These are phyloP conservation scores for Acaromyces ingoldii DNA, from an alignment of 1,284 basidiomycete genomes.

Conservation along the genomic window DNA sequence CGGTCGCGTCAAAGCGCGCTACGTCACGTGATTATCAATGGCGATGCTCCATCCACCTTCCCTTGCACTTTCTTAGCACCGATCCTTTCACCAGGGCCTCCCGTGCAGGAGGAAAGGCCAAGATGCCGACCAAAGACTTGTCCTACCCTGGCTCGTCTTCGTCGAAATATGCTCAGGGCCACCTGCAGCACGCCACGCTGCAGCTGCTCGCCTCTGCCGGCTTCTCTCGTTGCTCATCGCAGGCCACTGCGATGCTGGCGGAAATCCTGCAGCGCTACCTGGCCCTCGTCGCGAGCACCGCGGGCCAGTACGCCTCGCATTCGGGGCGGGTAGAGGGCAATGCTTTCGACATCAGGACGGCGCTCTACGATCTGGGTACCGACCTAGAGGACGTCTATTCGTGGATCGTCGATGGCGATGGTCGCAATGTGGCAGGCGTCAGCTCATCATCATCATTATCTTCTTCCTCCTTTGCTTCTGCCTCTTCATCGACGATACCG, in stretches of 20 bases:
- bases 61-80: too few species aligned
- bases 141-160: slow-evolving; percentile 17
- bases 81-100: too few species aligned
- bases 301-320: slow-evolving; percentile 25
- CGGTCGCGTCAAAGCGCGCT: too few species aligned
- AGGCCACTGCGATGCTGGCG: slow-evolving; percentile 24
- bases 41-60: too few species aligned
- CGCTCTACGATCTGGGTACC: slow-evolving; percentile 26
- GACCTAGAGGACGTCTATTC: slow-evolving; percentile 23
- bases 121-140: slow-evolving; percentile 1
- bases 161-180: slow-evolving; percentile 17
- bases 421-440: too few species aligned
- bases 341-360: not conserved
- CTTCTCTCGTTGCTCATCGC: slow-evolving; percentile 26
- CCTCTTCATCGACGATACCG: too few species aligned
- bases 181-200: slow-evolving; percentile 20
- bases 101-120: too few species aligned
- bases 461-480: too few species aligned
- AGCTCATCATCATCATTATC: too few species aligned
- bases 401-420: not conserved
- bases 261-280: slow-evolving; percentile 39
- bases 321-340: slow-evolving; percentile 18
- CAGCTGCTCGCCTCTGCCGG: slow-evolving; percentile 25
- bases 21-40: too few species aligned
- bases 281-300: slow-evolving; percentile 19